Base-by-base conservation (phyloP, 2,329 filamentous ascomycete species). In the Albifimbria verrucaria region DNA sequence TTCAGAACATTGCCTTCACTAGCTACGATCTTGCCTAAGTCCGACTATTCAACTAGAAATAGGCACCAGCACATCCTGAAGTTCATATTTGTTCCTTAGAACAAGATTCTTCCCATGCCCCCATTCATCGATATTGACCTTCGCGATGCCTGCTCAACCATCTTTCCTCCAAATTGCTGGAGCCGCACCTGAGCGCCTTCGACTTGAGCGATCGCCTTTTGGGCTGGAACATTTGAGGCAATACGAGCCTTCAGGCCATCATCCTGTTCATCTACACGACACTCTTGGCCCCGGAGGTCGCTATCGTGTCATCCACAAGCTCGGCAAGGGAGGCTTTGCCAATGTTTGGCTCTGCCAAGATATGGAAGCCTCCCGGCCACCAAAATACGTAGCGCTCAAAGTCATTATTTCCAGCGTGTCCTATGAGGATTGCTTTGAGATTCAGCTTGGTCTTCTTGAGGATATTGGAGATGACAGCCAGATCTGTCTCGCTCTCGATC, bases 291-390 rank as follows among this genome's bases (percentile, higher is more conserved):
- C 26, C 22, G 39, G 67, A 52, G 68, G 63, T 10, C 66, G 70
- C 17, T 79, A 79, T 55, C 64, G 65, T 43, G 62, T 77, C 45
- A 57, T 73, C 49, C 69, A 75, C 51, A 79, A 79, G 60, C 59
- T 78, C 28, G 73, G 75, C 26, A 71, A 60, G 51, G 74, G 76
- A 22, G 70, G 69, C 7, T 75, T 62, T 57, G 72, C 72, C 7
- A 79, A 73, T 7, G 70, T 77, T 45, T 79, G 72, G 76, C 68
- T 77, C 10, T 61, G 59, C 50, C 58, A 43, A 32, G 74, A 70
- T 41, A 59, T 61, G 6, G 66, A 73, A 17, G 32, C 46, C 39
- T 17, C 17, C 43, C n/a, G 50, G 5, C 41, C 43, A 6, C 20
- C 53, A 4, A 54, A 44, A 43, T 70, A 65, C 36, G 61, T 67